Conservation (phyloP, 163 green algal species). For the Chlorella variabilis region DNA sequence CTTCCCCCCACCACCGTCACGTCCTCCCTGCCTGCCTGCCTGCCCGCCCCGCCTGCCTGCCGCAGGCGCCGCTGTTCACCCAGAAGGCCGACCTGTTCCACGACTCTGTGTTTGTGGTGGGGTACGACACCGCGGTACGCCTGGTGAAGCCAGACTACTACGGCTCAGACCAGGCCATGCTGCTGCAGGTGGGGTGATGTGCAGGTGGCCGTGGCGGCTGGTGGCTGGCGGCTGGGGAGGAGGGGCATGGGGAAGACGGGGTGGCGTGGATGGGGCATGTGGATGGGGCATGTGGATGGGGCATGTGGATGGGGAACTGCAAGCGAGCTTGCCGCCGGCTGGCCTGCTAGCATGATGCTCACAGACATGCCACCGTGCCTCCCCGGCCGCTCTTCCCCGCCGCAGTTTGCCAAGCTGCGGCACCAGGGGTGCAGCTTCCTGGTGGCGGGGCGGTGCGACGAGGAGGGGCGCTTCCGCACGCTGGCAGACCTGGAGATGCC, state of each 20-base stretch:
- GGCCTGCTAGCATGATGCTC: no score
- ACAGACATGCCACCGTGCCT: no score
- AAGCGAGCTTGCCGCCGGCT: no score
- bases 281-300: no score
- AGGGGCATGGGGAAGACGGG: no score
- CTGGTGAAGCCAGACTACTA: slow-evolving; percentile 90
- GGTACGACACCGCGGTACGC: slow-evolving; percentile 84
- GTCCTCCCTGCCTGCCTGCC: neutral
- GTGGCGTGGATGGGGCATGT: no score
- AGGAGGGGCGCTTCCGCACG: slow-evolving; percentile 55
- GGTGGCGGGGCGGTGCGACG: slow-evolving; percentile 77
- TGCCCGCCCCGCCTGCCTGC: neutral
- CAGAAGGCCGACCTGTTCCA: slow-evolving; percentile 81
- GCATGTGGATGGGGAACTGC: no score
- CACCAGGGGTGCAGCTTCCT: slow-evolving; percentile 70
- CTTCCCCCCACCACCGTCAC: no score
- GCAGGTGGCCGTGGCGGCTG: neutral
- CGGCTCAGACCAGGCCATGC: slow-evolving; percentile 52
- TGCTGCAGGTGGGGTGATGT: slow-evolving; percentile 40
- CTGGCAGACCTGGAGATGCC: slow-evolving; percentile 72
- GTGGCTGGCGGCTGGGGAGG: neutral
- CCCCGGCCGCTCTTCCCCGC: no score
- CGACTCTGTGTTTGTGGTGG: slow-evolving; percentile 77
- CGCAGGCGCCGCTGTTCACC: slow-evolving; percentile 76
- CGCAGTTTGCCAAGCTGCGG: slow-evolving; percentile 46